Base-by-base conservation (phyloP, 371 early-diverging fungal genomes). In the Smittium mucronatum region DNA sequence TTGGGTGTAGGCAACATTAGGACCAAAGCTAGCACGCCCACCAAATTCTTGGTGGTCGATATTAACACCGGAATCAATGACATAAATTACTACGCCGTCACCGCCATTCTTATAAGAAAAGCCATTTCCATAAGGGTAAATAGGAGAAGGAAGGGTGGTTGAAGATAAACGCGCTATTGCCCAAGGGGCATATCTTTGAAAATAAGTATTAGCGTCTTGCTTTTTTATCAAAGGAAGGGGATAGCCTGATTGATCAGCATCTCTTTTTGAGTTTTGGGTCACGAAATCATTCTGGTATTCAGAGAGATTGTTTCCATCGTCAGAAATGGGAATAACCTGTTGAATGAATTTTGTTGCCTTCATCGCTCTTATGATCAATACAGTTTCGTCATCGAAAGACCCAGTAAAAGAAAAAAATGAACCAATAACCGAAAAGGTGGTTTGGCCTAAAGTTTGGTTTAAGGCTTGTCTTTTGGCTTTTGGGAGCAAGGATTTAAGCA, bases 51-150 rank as follows among this genome's bases (percentile, higher is more conserved):
- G 84, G 73, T 97, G 96, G 1, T 85, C 75, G 30, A 85, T 75
- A 72, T 89, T 90, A 73, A 97, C 81, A 70, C 97, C 94, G 2
- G 96, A 94, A 80, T 97, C 97, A 47, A 97, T 85, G 30, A 95
- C 89, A 80, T 90, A 95, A 57, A 90, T 94, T 26, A 86, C 87
- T 73, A 91, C 87, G 63, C 87, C 91, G 5, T 86, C 83, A 31
- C 98, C 98, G 68, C 68, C 89, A 85, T 31, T 88, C 93, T 61
- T 5, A 21, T 47, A 47, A 21, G 47, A 5, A 74, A 91, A 95
- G 57, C 82, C 76, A 26, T 88, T 77, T 35, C 81, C 79, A 69
- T 90, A 81, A 17, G 74, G 74, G 35, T 67, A 67, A 21, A 67
- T 35, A 26, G 17, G 34, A 5, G 2, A 2, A 25, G 67, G 36